Conservation (phyloP, 805 yeast genomes). For the Cyberlindnera mississippiensis region DNA sequence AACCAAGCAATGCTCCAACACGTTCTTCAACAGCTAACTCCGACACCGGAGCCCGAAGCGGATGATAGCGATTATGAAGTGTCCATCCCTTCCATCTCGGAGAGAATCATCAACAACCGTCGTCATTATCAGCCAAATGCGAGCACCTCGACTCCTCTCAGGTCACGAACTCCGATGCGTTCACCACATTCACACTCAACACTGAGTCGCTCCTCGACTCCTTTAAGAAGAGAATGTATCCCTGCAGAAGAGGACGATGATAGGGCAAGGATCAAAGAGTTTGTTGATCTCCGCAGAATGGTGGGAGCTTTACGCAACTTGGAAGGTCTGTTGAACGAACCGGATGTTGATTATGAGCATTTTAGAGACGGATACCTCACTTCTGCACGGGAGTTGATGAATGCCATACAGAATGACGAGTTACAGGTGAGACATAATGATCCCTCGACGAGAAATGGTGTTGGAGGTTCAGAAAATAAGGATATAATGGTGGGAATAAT, state of each 20-base stretch:
- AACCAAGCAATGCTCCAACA: constrained; percentile 12
- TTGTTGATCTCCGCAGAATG: constrained; percentile 12
- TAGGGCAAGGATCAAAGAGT: constrained; percentile 9
- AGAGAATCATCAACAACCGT: background rate
- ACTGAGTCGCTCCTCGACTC: background rate
- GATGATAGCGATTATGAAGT: constrained; percentile 18
- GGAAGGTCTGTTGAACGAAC: constrained; percentile 6
- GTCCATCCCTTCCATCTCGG: constrained; percentile 10
- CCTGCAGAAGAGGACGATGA: background rate
- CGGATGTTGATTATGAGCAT: constrained; percentile 5
- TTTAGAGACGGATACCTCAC: constrained; percentile 5
- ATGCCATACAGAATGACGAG: constrained; percentile 4
- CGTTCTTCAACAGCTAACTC: constrained; percentile 10
- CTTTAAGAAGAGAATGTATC: too few relatives aligned
- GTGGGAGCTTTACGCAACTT: constrained; percentile 9
- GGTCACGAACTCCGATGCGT: too few relatives aligned
- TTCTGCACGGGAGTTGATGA: constrained; percentile 7
- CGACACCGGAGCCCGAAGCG: constrained; percentile 11
- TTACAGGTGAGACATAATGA: too few relatives aligned
- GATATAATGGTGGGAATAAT: constrained; percentile 14
- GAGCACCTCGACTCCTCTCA: too few relatives aligned
- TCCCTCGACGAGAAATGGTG: too few relatives aligned
- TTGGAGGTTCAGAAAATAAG: background rate
- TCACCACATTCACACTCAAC: too few relatives aligned
- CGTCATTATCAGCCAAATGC: too few relatives aligned